These are phyloP conservation scores for Cryptosporidium muris DNA, from an alignment of 169 alveolate species.

Conservation along the genomic window DNA sequence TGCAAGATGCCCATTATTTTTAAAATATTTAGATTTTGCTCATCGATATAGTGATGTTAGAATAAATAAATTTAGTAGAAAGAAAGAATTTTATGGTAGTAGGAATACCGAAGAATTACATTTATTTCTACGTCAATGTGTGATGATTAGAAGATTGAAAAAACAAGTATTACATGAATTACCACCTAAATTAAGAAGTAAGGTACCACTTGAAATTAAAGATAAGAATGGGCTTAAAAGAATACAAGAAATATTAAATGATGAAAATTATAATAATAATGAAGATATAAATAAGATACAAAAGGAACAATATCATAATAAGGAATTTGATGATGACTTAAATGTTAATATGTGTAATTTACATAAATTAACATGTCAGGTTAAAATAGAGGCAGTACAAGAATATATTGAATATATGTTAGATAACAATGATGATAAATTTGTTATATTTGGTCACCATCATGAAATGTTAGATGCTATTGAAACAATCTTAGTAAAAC, in stretches of 20 bases:
- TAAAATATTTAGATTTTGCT: constrained; percentile 79
- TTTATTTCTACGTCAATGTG: constrained; percentile 80
- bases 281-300: no score
- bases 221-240: constrained; percentile 42
- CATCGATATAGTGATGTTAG: constrained; percentile 82
- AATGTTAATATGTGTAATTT: constrained; percentile 77
- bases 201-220: constrained; percentile 85
- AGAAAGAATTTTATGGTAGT: constrained; percentile 82
- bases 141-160: constrained; percentile 95
- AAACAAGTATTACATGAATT: constrained; percentile 91
- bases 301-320: neutral
- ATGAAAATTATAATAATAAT: neutral
- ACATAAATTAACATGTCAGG: constrained; percentile 92
- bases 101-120: constrained; percentile 86
- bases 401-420: constrained; percentile 91
- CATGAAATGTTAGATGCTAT: constrained; percentile 88
- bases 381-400: constrained; percentile 90
- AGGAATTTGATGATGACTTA: constrained; percentile 51
- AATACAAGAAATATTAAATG: constrained; percentile 38
- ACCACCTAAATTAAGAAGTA: constrained; percentile 92
- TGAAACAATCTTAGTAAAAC: constrained; percentile 81
- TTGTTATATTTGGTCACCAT: constrained; percentile 96
- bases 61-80: constrained; percentile 78
- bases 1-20: constrained; percentile 74
- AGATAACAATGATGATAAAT: constrained; percentile 86